Evolutionary conservation across 345 rosid species (phyloP).

Genomic region (Laguncularia racemosa): DNA sequence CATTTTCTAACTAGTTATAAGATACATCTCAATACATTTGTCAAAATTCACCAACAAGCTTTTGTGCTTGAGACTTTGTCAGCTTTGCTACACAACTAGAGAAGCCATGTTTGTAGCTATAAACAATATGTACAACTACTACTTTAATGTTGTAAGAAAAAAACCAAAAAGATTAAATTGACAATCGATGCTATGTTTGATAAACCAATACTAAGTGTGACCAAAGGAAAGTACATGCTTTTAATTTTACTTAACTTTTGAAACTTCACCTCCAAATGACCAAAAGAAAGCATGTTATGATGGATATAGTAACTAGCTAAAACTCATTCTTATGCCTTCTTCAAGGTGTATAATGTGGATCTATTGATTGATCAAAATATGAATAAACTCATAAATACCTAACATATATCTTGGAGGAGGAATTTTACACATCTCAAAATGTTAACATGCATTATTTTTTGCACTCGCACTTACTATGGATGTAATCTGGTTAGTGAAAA

Average conservation of each 20-base stretch:
- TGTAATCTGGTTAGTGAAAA: no score
- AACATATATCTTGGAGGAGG: no score
- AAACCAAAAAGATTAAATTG: not conserved
- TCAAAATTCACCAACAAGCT: not conserved
- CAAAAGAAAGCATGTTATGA: slow-evolving; percentile 6
- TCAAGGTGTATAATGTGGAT: slow-evolving; percentile 1
- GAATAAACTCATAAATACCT: not conserved
- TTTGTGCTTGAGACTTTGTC: slow-evolving; percentile 41
- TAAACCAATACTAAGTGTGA: not conserved
- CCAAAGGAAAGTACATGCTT: no score
- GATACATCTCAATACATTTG: not conserved
- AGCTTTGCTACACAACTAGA: slow-evolving; percentile 69
- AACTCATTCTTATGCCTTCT: not conserved
- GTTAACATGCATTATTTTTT: no score
- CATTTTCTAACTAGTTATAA: no score
- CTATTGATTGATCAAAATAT: not conserved
- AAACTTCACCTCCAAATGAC: not conserved
- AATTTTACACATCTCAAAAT: no score
- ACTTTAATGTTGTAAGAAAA: slow-evolving; percentile 36
- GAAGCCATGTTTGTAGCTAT: slow-evolving; percentile 62
- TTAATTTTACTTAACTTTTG: no score
- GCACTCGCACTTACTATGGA: no score
- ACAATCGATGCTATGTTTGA: not conserved
- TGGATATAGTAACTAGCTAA: slow-evolving; percentile 1
- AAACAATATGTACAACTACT: slow-evolving; percentile 44